These are phyloP conservation scores for Eucalyptus erythrocorys DNA, from an alignment of 345 rosid species.

Conservation along the genomic window DNA sequence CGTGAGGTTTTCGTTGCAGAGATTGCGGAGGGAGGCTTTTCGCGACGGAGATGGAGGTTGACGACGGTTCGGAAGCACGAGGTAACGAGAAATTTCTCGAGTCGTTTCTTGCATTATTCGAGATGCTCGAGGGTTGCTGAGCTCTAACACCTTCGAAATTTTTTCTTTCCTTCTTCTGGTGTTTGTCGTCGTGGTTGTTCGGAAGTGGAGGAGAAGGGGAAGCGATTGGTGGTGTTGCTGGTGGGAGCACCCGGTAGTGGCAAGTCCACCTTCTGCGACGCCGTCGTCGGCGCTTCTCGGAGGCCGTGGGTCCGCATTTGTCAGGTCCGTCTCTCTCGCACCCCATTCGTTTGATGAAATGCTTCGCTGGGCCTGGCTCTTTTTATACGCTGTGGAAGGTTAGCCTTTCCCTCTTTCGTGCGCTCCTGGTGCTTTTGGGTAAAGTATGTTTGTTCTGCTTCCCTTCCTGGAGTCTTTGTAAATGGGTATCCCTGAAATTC, in stretches of 20 bases:
- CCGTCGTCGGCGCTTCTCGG: slow-evolving; percentile 39
- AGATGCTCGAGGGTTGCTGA: neutral
- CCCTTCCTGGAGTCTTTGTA: neutral
- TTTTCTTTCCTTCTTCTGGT: neutral
- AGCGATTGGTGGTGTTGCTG: slow-evolving; percentile 32
- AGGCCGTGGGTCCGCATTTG: slow-evolving; percentile 85
- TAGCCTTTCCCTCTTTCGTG: neutral
- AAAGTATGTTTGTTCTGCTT: neutral
- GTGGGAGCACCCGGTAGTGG: slow-evolving; percentile 95
- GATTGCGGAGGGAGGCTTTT: neutral
- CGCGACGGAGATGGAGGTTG: slow-evolving; percentile 31
- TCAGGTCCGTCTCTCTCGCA: slow-evolving; percentile 38
- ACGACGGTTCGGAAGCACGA: neutral
- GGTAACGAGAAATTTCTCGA: neutral
- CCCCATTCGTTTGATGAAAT: slow-evolving; percentile 26
- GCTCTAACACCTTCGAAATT: neutral
- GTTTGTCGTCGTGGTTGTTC: neutral
- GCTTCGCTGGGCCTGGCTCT: slow-evolving; percentile 1
- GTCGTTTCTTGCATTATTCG: neutral
- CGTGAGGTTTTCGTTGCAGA: neutral
- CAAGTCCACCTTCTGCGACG: slow-evolving; percentile 81
- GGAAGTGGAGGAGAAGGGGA: slow-evolving; percentile 20
- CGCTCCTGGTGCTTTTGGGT: neutral
- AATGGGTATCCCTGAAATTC: neutral
- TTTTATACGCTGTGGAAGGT: neutral